Base-by-base conservation (phyloP, 73 alveolate species). In the Paramecium bursaria region DNA sequence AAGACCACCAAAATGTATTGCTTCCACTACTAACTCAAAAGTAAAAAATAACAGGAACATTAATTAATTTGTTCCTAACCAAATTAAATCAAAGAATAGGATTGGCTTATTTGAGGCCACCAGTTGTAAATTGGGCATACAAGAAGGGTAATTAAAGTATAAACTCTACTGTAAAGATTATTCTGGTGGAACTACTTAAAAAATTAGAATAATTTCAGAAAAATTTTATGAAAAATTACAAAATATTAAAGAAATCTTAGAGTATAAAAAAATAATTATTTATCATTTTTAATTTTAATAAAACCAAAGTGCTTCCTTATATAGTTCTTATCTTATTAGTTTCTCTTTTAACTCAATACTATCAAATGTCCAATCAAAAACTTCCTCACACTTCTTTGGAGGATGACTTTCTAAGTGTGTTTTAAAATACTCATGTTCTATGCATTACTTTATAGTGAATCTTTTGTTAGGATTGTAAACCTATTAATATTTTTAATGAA, bases 331-430 rank as follows among this genome's bases (percentile, higher is more conserved):
- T 79, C 92, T 87, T 13, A 93, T 57, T 17, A 87, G 49, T 27
- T 91, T 92, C 77, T 93, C 92, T 23, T 93, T 88, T 15, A 91
- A 93, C 73, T 91, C 94, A 46, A 91, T 88, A 53, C 88, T 90
- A 87, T 93, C 98, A 90, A 94, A 93, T 19, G 92, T 74, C 98
- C 98, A 93, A 74, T 93, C 96, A 76, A 93, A 93, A 33, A 86
- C 90, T 44, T 88, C 93, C 21, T 82, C 79, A 17, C 91, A 54
- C 15, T 22, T 27, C 30, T n/a, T 4, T 10, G 73, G 79, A 26
- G 75, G 76, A 39, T 48, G 48, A n/a, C 47, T 48, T 11, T 49
- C 53, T 31, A 42, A 79, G 22, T 50, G 51, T 26, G 85, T 87
- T 19, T 90, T 76, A 54, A 90, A 90, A 74, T 75, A 90, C 9